Percentiles rank a stretch among this genome's conserved stretches.
These are phyloP conservation scores for Candida krabiensis DNA, from an alignment of 805 yeast species.

Conservation along the genomic window DNA sequence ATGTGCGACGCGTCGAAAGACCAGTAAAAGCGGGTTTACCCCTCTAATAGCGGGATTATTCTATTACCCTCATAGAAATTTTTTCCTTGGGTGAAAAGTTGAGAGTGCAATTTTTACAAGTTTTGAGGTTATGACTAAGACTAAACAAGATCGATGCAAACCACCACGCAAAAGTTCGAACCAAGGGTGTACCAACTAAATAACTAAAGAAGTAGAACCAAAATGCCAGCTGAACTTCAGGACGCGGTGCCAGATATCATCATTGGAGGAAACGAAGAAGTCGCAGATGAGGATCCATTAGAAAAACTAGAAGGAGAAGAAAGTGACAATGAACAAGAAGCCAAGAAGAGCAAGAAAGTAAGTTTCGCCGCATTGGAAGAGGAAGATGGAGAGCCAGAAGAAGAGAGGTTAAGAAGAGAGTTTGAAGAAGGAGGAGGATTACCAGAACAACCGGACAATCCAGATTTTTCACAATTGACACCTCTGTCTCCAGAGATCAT, in stretches of 20 bases:
- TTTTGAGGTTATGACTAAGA: no score
- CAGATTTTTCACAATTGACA: constrained; percentile 76
- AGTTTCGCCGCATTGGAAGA: constrained; percentile 71
- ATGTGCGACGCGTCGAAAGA: background rate
- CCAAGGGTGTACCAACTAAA: no score
- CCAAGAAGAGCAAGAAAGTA: constrained; percentile 64
- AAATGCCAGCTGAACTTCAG: constrained; percentile 78
- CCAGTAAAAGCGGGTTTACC: background rate
- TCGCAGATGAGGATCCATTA: constrained; percentile 32
- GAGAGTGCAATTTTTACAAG: no score
- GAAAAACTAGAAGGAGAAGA: constrained; percentile 33
- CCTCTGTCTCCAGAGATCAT: constrained; percentile 95
- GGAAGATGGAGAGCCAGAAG: constrained; percentile 62
- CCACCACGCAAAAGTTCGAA: no score
- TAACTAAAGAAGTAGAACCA: constrained; percentile 2
- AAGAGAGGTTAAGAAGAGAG: constrained; percentile 76
- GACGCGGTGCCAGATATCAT: constrained; percentile 84
- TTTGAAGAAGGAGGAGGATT: constrained; percentile 98
- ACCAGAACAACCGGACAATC: constrained; percentile 92
- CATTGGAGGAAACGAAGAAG: constrained; percentile 54
- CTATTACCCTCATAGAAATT: background rate
- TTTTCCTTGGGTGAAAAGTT: background rate
- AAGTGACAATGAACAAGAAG: constrained; percentile 42
- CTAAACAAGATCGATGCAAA: no score
- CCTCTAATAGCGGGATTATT: background rate